Evolutionary conservation across 345 rosid genomes (phyloP).

Genomic region (Odontarrhena argentea): DNA sequence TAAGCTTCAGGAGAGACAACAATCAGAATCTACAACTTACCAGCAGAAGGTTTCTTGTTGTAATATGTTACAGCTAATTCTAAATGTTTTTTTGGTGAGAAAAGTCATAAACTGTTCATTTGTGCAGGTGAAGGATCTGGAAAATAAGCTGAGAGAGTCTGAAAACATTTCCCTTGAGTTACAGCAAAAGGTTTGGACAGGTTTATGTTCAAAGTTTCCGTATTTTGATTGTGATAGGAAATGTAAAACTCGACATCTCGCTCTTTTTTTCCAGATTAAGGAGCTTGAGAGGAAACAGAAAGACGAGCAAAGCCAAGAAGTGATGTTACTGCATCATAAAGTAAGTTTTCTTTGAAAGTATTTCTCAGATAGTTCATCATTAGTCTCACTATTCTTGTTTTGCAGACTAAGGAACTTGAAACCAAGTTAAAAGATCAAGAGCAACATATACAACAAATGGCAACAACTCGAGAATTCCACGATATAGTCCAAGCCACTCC

Average conservation of each 20-base stretch:
- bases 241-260: not conserved
- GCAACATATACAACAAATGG: conserved; percentile 48
- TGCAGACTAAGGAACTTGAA: conserved; percentile 87
- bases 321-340: conserved; percentile 54
- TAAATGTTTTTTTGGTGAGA: conserved; percentile 1
- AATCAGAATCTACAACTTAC: conserved; percentile 52
- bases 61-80: too few relatives aligned
- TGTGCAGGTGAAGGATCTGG: conserved; percentile 70
- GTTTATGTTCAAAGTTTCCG: not conserved
- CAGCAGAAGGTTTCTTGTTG: conserved; percentile 56
- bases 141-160: conserved; percentile 65
- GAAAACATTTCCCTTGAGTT: conserved; percentile 48
- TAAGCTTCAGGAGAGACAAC: conserved; percentile 65
- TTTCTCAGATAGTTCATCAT: too few relatives aligned
- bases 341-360: conserved; percentile 23
- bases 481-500: conserved; percentile 53
- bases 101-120: conserved; percentile 9
- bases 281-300: conserved; percentile 66
- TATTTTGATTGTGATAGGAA: too few relatives aligned
- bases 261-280: conserved; percentile 50
- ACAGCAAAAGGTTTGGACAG: conserved; percentile 59
- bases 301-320: conserved; percentile 62
- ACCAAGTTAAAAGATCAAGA: conserved; percentile 73
- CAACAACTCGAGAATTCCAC: conserved; percentile 41
- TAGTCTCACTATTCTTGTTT: not conserved